Evolutionary conservation across 2,329 filamentous ascomycete genomes (phyloP), one percentile per base, ranked within the genome.

Genomic region (Xylariaceae sp.): DNA sequence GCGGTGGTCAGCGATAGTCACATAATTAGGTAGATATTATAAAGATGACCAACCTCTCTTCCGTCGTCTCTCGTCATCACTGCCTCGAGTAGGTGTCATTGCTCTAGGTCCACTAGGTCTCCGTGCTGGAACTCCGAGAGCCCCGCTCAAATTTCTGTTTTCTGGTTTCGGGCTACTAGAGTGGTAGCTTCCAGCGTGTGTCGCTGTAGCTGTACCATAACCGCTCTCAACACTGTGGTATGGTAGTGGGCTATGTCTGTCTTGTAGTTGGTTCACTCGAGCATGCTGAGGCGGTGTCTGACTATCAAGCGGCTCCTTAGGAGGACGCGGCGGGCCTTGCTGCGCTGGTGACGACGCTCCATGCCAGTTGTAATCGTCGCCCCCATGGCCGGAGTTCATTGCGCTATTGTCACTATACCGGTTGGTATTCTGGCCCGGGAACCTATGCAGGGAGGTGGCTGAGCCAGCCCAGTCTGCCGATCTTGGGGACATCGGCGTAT

Each of bases 391-490:
- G 16, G 67, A 54, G 37, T 68, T 55, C 56, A 67, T 45, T n/a
- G 71, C 63, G 66, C 79, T 79, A 10, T 74, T 74, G 56, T 76
- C 77, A 68, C 78, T 81, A 66, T 82, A 82, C 43, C 79, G 72
- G 61, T 81, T 77, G 53, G 72, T 69, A 64, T 79, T 74, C 49
- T 74, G 73, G 23, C 71, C 71, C 1, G 77, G 76, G 60, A 82
- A 80, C 7, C 83, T 79, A 65, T 81, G 75, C 7, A 88, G 75
- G 60, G 82, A 86, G 40, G 81, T 84, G 44, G 77, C 79, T 1
- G 85, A 88, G 12, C 83, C 81, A 6, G 78, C 83, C 84, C 85
- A 88, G 52, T 88, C 83, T 0, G 83, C 75, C 0, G 84, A 87
- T 50, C 76, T 76, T 2, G 85, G 85, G 26, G 84, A 86, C 75